Percentiles rank a stretch among this genome's conserved stretches.
phyloP scores from a whole-genome alignment of 2,329 filamentous ascomycete species.

The Nothophaeocryptopus gaeumannii region DNA sequence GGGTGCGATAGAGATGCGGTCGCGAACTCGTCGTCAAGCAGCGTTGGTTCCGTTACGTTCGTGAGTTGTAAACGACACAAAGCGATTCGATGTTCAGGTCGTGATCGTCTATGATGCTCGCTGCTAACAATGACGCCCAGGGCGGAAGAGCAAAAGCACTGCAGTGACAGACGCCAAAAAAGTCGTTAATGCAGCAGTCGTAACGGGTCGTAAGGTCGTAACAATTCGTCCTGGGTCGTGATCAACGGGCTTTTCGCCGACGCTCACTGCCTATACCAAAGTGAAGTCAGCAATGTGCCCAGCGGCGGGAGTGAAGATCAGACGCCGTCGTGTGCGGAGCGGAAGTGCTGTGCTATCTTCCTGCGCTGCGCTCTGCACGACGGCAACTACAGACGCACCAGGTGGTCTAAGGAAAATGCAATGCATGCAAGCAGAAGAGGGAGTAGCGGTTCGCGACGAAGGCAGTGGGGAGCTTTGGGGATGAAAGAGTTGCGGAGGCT shows the following conservation, averaged over 20 bases:
- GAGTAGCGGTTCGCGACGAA: conserved; percentile 30
- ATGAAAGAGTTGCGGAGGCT: conserved; percentile 28
- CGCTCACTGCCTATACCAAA: conserved; percentile 18
- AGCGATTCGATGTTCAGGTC: conserved; percentile 9
- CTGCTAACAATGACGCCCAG: conserved; percentile 27
- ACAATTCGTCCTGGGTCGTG: conserved; percentile 33
- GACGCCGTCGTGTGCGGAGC: conserved; percentile 10
- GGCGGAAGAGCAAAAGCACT: conserved; percentile 23
- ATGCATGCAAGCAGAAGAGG: conserved; percentile 31
- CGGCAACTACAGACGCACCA: conserved; percentile 35
- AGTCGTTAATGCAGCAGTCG: conserved; percentile 36
- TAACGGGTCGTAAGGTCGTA: conserved; percentile 34
- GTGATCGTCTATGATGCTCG: conserved; percentile 24
- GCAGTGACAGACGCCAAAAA: conserved; percentile 30
- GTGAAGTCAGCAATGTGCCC: conserved; percentile 19
- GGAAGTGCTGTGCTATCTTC: conserved; percentile 3
- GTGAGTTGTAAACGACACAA: conserved; percentile 14
- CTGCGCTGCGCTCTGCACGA: conserved; percentile 25
- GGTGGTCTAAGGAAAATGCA: conserved; percentile 35
- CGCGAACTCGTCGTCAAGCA: conserved; percentile 7
- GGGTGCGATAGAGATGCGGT: background rate
- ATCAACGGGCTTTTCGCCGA: conserved; percentile 30
- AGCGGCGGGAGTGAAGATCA: no score
- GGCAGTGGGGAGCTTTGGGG: conserved; percentile 29
- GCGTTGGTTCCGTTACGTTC: conserved; percentile 16